Evolutionary conservation across 305 asterid genomes (phyloP), one percentile per base, ranked within the genome.

Genomic region (Lippia alba): DNA sequence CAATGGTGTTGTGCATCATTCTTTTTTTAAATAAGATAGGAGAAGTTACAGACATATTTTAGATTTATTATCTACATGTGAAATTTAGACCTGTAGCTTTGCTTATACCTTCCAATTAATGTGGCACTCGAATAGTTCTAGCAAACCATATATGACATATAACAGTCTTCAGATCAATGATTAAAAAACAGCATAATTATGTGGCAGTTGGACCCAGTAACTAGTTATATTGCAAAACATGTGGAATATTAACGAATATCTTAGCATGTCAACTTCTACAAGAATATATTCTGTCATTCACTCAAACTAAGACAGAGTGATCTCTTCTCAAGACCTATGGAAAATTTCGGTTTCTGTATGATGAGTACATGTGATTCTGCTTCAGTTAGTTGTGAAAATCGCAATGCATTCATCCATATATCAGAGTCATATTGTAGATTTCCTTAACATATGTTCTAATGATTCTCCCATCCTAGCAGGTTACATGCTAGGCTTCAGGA

Each of bases 401-500:
- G 14, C 66, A 24, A 55, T 41, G 60, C 34, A 46, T n/a, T 34
- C 34, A 46, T n/a, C 41, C 30, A 10, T 55, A 18, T 9, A 36
- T 40, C 49, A 61, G 58, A 51, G 34, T 62, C 49, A 16, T 15
- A 4, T 17, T 12, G 34, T 49, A 14, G 56, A 59, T 70, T 17
- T 54, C 48, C 34, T 64, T 61, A 41, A 24, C 56, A 30, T 48
- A 30, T 49, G 20, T 15, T 57, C 69, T 79, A 55, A 76, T 30
- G 51, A 73, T 57, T 75, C 76, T 77, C 57, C 56, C 59, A 24
- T 75, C 69, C 73, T 73, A 54, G 68, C 85, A 91, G 99, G 87
- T 81, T 94, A 85, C 96, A 84, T 39, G 97, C 89, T 62, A 88
- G 97, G 79, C 92, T 91, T 72, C 95, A 87, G 78, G 99, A 94